Base-by-base conservation (phyloP, 331 rosid species). In the Prunus yedoensis region DNA sequence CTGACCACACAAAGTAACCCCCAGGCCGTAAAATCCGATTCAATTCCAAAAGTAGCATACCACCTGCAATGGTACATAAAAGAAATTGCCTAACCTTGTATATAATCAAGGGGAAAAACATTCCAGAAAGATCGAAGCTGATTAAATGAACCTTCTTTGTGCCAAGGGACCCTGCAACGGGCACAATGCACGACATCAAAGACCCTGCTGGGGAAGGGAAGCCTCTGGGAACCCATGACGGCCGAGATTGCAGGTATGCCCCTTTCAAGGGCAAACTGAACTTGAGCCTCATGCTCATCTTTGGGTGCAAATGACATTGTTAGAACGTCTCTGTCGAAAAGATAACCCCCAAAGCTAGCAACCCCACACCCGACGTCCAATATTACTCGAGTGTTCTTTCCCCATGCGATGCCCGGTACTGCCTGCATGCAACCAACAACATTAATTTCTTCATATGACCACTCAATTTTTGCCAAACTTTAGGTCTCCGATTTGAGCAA, bases 311-410 rank as follows among this genome's bases (percentile, higher is more conserved):
- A 89, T 45, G 98, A 93, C 94, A 91, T 91, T 25, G 98, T 67
- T 28, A 91, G 77, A 52, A 89, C 97, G 64, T 93, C 92, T 80
- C 93, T 87, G 2, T 93, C 97, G 21, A 91, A 93, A 56, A 91
- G 82, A 77, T 20, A 91, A 27, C 98, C 98, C 9, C 97, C 96
- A 74, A 91, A 89, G 80, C 98, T 93, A 2, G 97, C 97, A 49
- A 93, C 98, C 41, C 98, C 97, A 67, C 98, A 93, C 30, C 97
- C 96, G 28, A 94, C 97, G 77, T 94, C 98, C 81, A 94, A 70
- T 59, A 91, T 68, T 67, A 94, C 99, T 53, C 97, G 69, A 2
- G 92, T 90, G n/a, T 23, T 85, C 75, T 87, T 85, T 58, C 96
- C 99, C 99, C 95, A 94, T 56, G 82, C 86, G 56, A 89, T 84